Base-by-base conservation (phyloP, 1,284 basidiomycete genomes). In the Albatrellus sp. region DNA sequence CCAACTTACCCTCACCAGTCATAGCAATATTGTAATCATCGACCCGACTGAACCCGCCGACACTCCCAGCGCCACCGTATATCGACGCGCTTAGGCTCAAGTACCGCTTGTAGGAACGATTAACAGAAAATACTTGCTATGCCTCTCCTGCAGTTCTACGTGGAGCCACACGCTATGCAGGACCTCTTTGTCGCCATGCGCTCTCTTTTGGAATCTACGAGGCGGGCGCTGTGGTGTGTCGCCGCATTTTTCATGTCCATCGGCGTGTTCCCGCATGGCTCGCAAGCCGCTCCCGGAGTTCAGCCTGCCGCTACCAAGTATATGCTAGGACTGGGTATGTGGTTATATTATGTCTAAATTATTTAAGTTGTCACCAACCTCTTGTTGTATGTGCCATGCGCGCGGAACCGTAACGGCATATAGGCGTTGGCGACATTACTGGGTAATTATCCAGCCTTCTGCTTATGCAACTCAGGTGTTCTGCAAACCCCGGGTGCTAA, bases 391-490 rank as follows among this genome's bases (percentile, higher is more conserved):
- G 24, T 24, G 24, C 7, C 24, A 24, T 7, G 24, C 24, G 24
- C 24, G 7, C 24, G 24, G 24, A 24, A 24, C 24, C 24, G 4
- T 16, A 17, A 16, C 37, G 37, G n/a, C n/a, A n/a, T 20, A 16
- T 37, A 79, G 83, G 86, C 12, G 76, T 78, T 52, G 85, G 73
- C 20, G 86, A 90, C 54, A 73, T 89, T 50, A 89, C 85, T 43
- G 84, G 87, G 70, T 80, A 67, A 52, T 54, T 56, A 8, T 46
- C 24, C 24, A 3, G 24, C 7, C 4, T 24, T 24, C 24, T 24
- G 24, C 24, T 24, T 24, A 24, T 24, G 4, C 24, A 24, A 24
- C 7, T 24, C 47, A 48, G 42, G n/a, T 46, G 43, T 16, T 42
- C 36, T 45, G 20, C 40, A 24, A 24, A 7, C 24, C 24, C 24